Conservation (phyloP, 2,329 filamentous ascomycete genomes). For the Cercospora sp. region DNA sequence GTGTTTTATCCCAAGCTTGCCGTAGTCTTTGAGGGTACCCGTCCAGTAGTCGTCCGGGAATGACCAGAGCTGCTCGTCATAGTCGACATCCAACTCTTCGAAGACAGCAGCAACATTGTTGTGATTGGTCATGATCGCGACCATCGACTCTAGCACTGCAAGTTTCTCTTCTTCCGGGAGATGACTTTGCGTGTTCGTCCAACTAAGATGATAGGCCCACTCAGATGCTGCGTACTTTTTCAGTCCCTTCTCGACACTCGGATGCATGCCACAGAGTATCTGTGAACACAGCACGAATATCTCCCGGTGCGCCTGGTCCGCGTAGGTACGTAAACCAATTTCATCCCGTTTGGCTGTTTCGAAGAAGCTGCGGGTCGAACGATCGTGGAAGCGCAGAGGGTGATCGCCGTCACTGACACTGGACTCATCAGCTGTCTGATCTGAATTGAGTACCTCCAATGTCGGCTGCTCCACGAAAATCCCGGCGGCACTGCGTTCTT, state of each 20-base stretch:
- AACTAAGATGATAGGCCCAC: constrained; percentile 12
- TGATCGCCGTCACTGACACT: not conserved
- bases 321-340: not conserved
- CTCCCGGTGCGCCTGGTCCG: not conserved
- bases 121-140: constrained; percentile 9
- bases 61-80: not conserved
- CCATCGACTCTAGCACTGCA: not conserved
- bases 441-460: not conserved
- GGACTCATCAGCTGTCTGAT: not conserved
- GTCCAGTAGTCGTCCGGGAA: not conserved
- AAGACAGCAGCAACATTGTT: not conserved
- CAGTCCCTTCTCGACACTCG: not conserved
- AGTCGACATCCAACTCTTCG: constrained; percentile 9
- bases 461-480: not conserved
- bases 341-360: not conserved
- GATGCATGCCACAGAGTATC: constrained; percentile 6
- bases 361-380: constrained; percentile 2
- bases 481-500: constrained; percentile 3
- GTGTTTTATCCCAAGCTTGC: not conserved
- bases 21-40: not conserved
- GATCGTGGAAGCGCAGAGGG: constrained; percentile 13
- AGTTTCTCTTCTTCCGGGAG: not conserved
- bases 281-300: constrained; percentile 10
- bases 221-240: constrained; percentile 6
- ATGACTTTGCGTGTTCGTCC: not conserved